Conservation (phyloP, 2,329 filamentous ascomycete genomes). For the Nigrograna mackinnonii region DNA sequence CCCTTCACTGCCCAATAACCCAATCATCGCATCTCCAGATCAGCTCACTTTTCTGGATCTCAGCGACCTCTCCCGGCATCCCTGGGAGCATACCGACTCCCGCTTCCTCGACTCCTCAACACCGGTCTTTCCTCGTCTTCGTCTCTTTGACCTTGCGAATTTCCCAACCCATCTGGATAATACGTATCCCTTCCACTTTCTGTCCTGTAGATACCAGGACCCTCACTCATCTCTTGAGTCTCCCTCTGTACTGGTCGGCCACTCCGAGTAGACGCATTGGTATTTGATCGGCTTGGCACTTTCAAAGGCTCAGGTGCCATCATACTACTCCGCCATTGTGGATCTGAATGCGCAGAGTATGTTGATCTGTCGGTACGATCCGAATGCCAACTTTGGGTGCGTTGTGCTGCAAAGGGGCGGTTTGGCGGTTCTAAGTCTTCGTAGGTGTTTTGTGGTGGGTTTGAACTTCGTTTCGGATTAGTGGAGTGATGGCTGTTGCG, state of each 20-base stretch:
- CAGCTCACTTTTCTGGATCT: too few relatives aligned
- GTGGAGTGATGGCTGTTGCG: neutral
- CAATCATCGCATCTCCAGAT: too few relatives aligned
- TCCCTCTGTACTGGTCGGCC: neutral
- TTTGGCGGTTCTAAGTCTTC: neutral
- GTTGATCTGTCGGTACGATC: neutral
- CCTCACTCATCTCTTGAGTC: neutral
- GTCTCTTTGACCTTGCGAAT: neutral
- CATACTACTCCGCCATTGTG: neutral
- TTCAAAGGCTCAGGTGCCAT: neutral
- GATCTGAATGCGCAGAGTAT: neutral
- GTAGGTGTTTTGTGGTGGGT: too few relatives aligned
- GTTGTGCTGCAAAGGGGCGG: neutral
- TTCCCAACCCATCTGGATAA: neutral
- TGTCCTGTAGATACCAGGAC: neutral
- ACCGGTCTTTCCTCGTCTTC: neutral
- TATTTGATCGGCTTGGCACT: neutral
- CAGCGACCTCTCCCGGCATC: constrained; percentile 1
- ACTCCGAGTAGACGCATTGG: too few relatives aligned
- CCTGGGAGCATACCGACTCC: neutral
- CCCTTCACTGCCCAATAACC: too few relatives aligned
- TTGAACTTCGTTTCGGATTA: neutral
- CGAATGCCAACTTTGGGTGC: neutral
- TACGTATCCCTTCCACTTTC: neutral
- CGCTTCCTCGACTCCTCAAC: neutral